These are phyloP conservation scores for Veloboletus limbatus DNA, from an alignment of 1,284 basidiomycete genomes.

Conservation along the genomic window DNA sequence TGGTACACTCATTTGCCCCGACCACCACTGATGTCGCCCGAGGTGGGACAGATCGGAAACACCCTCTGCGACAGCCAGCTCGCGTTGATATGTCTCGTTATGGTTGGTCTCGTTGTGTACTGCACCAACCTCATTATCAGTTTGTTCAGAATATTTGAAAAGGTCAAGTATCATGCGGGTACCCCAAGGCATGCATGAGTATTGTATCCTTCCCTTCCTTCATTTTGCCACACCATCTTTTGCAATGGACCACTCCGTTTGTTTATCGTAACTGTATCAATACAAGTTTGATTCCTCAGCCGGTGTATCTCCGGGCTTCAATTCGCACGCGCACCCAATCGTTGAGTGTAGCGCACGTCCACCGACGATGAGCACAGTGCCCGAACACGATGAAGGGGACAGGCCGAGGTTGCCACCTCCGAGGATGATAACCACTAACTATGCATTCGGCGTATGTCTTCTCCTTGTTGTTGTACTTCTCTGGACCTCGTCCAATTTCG, in stretches of 20 bases:
- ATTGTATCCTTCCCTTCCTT: background rate
- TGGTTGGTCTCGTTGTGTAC: slow-evolving; percentile 72
- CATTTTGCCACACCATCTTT: slow-evolving; percentile 4
- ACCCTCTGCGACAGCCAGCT: slow-evolving; percentile 69
- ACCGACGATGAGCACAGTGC: slow-evolving; percentile 18
- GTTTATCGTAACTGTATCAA: slow-evolving; percentile 5
- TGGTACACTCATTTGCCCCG: slow-evolving; percentile 71
- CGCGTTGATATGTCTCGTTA: slow-evolving; percentile 71
- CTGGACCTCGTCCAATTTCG: slow-evolving; percentile 80
- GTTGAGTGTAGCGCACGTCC: too few relatives aligned
- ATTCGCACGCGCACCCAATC: slow-evolving; percentile 15
- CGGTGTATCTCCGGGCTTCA: too few relatives aligned
- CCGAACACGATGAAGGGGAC: slow-evolving; percentile 14
- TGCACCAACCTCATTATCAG: slow-evolving; percentile 80
- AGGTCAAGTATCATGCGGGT: slow-evolving; percentile 64
- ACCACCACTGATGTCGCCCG: slow-evolving; percentile 40
- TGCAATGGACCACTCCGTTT: background rate
- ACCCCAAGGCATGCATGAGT: slow-evolving; percentile 19
- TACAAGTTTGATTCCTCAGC: too few relatives aligned
- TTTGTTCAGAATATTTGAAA: slow-evolving; percentile 85
- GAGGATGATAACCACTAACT: slow-evolving; percentile 43
- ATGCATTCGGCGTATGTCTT: slow-evolving; percentile 68
- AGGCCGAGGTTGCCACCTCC: slow-evolving; percentile 9
- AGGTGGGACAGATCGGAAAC: slow-evolving; percentile 44
- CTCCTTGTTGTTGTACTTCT: slow-evolving; percentile 79